Evolutionary conservation across 2,329 filamentous ascomycete species (phyloP), one percentile per base, ranked within the genome.

Genomic region (Microthyrium microscopicum): DNA sequence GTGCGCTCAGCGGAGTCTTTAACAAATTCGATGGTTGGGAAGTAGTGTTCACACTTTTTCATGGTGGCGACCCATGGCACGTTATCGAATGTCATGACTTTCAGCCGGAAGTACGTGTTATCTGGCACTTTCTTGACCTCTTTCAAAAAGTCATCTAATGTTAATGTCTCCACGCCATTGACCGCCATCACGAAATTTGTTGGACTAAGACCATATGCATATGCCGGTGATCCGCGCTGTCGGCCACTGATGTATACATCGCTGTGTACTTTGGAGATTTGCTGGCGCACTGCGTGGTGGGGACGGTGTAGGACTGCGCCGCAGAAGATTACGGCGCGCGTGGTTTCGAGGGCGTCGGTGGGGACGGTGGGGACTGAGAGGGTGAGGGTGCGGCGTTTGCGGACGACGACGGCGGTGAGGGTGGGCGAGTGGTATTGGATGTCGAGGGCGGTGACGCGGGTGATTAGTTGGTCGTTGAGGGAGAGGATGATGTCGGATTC

Each of bases 31-130:
- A 73, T 67, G 39, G 73, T 76, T 3, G 72, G 70, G 57, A 76
- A 77, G 54, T 98, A 98, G 56, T 98, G 89, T 52, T 98, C 87
- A 46, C 94, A 94, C 70, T 95, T 95, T 73, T 98, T 98, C 81
- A 98, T 93, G 6, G 89, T 98, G 25, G 91, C 82, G n/a, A 98
- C 84, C 84, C 89, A 98, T 3, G 87, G 87, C 7, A 98, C 84
- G 48, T 91, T 92, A 54, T 98, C 89, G 49, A 98, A 98, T 0
- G 89, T 95, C 54, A 95, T 83, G n/a, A 89, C 83, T 54, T 87
- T 85, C 34, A 98, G 66, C 13, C 89, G 76, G 73, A 98, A 98
- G 58, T 98, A 98, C 2, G 84, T 93, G 50, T 98, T 98, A 47
- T 98, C 84, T 0, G 82, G 80, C 45, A 98, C 94, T 55, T 79